Base-by-base conservation (phyloP, 2,329 filamentous ascomycete genomes). In the Paracorniculantispora psalliotae region DNA sequence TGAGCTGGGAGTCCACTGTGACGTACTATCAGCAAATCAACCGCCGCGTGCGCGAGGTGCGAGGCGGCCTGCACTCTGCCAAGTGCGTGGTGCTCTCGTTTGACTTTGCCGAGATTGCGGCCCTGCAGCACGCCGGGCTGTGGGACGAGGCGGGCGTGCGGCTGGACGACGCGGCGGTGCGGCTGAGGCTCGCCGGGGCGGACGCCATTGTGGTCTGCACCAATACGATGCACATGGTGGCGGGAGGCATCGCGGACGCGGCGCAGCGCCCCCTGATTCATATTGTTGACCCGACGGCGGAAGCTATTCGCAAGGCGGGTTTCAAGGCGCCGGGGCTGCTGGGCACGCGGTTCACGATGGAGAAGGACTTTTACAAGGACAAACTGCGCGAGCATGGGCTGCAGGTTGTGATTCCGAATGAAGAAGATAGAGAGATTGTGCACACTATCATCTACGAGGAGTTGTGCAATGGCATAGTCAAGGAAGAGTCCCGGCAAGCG, bases 11-110 rank as follows among this genome's bases (percentile, higher is more conserved):
- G 12, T 67, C 67, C 0, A 69, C 66, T 1, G 61, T 62, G 0
- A 65, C 62, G 0, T 69, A 69, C 57, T 68, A 68, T 44, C 63
- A 65, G 35, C 62, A 65, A 10, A 67, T 68, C 51, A 68, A 68
- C 19, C 61, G 64, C 6, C 63, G 63, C 1, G 65, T 68, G 1
- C 63, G 65, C 2, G 23, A 64, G 3, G 44, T 63, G 3, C 58
- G 61, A 8, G 65, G 66, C 19, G 65, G 65, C 1, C 43, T 67
- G 2, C 66, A 69, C 49, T 68, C 67, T 0, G 63, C 66, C 0
- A 47, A 59, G 0, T 67, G 63, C 47, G 43, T 69, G 19, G 30
- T 69, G 2, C 57, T 61, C n/a, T 69, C 66, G 0, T 67, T 68
- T 37, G 64, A 68, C 59, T 69, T 68, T 58, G 66, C 63, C 6